Base-by-base conservation (phyloP, 129 eudicot genomes). In the Centaurea solstitialis region DNA sequence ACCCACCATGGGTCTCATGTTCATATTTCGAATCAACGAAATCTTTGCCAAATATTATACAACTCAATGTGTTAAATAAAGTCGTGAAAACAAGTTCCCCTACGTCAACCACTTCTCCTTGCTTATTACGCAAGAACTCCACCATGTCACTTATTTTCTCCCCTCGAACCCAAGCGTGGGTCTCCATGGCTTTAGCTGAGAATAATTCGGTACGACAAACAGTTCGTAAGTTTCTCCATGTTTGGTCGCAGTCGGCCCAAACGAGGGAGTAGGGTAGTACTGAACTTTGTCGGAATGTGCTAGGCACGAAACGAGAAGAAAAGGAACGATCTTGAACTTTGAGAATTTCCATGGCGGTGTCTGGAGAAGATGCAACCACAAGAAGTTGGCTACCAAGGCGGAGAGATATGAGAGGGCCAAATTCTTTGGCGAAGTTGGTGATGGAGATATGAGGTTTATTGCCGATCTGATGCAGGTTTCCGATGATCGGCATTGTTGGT, bases 351-450 rank as follows among this genome's bases (percentile, higher is more conserved):
- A 7, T 65, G 10, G 79, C 79, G 26, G 68, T 61, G 1, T 50
- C 20, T 1, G 62, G 62, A 15, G 62, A 50, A 50, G 62, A 50
- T 0, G 62, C 62, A 50, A 72, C 84, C 8, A 81, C 38, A 7
- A 81, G n/a, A 13, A 61, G 61, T 40, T 81, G 79, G 68, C 66
- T 73, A 7, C 84, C 84, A 3, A 81, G 74, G n/a, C 35, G 47
- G 21, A 81, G 74, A 6, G 84, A 73, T 12, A 77, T 78, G 6
- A 78, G 28, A 5, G 82, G 82, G 28, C 82, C 83, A 22, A 57
- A 23, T 26, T 33, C 41, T 39, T 65, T 61, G 45, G 84, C 72
- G n/a, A 81, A 61, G n/a, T 74, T 17, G 12, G 75, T 21, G 2
- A 81, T 24, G 18, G 67, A 18, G 21, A 73, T 21, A 15, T 81